Evolutionary conservation across 805 yeast species (phyloP), one percentile per base, ranked within the genome.

Genomic region (Candida anglica): DNA sequence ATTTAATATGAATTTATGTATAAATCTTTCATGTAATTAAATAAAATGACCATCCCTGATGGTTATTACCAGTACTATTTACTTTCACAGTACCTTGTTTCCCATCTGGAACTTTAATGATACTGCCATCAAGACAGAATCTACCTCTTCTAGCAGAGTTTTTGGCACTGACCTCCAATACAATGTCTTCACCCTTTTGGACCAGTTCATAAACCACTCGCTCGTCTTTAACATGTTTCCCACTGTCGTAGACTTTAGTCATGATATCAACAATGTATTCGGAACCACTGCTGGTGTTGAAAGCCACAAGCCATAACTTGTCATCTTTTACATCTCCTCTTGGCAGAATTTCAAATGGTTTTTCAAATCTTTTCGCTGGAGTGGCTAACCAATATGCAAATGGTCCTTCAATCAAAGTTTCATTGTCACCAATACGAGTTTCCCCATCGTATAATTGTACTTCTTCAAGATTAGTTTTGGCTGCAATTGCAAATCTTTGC

Each of bases 401-500:
- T 0, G 72, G 69, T 0, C 72, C 71, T 1, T 44, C 48, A 2
- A 40, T 25, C 11, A 41, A 30, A 8, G 32, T 37, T 11, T 31
- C 19, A 3, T 36, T 20, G 20, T 41, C 47, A 18, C 38, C 32
- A 14, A 64, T 45, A 3, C 38, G 32, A 15, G 53, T 44, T 5
- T 30, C 37, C 1, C 83, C 87, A 7, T 58, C 47, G 51, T 79
- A 84, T 14, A 43, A 47, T 29, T 79, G 88, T 31, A 71, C 69
- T 13, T 60, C 42, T 3, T 58, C 47, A 15, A 86, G 51, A 23
- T 84, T 73, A 8, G 63, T 48, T 19, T 53, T 50, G 0, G 88
- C 94, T 0, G 96, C 95, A 23, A 76, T 56, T 39, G 70, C 61
- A 56, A 89, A 89, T 35, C 95, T 60, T 27, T 76, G 75, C 5